Percentiles rank a stretch among this genome's conserved stretches.
Conservation (phyloP, 306 rosid genomes). For the Medicago truncatula region MtrunA17r5.0-ANR NC_053044.1:33834001-33834500, state of each 20-base stretch:
- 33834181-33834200: neutral
- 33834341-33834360: slow-evolving; percentile 21
- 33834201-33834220: slow-evolving; percentile 21
- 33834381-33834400: neutral
- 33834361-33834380: slow-evolving; percentile 3
- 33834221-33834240: slow-evolving; percentile 10
- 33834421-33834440: slow-evolving; percentile 55
- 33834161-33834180: slow-evolving; percentile 38
- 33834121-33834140: slow-evolving; percentile 44
- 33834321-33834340: neutral
- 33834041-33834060: slow-evolving; percentile 40
- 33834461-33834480: slow-evolving; percentile 35
- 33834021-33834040: slow-evolving; percentile 28
- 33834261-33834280: neutral
- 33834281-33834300: neutral
- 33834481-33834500: slow-evolving; percentile 34
- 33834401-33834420: slow-evolving; percentile 12
- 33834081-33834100: slow-evolving; percentile 54
- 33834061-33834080: slow-evolving; percentile 45
- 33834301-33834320: neutral
- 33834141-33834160: slow-evolving; percentile 42
- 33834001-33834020: slow-evolving; percentile 13
- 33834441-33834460: slow-evolving; percentile 30
- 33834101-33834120: slow-evolving; percentile 33
- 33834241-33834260: neutral